phyloP scores from a whole-genome alignment of 345 rosid genomes.

The Geranium rotundifolium region DNA sequence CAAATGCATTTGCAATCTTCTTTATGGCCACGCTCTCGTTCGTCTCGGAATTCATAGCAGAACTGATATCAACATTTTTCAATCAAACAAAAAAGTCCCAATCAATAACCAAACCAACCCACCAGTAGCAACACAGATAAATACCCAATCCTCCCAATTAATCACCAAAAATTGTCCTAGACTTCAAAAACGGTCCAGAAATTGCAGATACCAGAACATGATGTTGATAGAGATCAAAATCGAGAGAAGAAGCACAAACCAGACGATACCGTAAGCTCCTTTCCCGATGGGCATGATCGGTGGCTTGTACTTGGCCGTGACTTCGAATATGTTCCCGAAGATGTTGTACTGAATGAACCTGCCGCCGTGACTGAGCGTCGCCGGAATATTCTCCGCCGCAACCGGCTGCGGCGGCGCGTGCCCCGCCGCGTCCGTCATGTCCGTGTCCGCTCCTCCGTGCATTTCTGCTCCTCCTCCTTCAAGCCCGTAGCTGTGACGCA shows the following conservation, averaged over 20 bases:
- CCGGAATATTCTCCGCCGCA: slow-evolving; percentile 74
- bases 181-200: too few relatives aligned
- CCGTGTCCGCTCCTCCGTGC: slow-evolving; percentile 60
- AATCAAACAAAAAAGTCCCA: background rate
- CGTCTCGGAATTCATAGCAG: slow-evolving; percentile 65
- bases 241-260: slow-evolving; percentile 31
- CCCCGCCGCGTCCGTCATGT: slow-evolving; percentile 55
- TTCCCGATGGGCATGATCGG: slow-evolving; percentile 99
- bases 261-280: slow-evolving; percentile 98
- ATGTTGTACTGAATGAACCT: slow-evolving; percentile 92
- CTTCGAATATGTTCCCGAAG: slow-evolving; percentile 92
- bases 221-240: background rate
- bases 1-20: slow-evolving; percentile 77
- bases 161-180: too few relatives aligned
- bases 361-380: slow-evolving; percentile 88
- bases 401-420: slow-evolving; percentile 16
- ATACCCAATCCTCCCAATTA: too few relatives aligned
- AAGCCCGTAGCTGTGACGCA: too few relatives aligned
- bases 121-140: too few relatives aligned
- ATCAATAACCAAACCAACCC: background rate
- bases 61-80: slow-evolving; percentile 22
- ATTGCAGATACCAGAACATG: background rate
- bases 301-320: slow-evolving; percentile 92
- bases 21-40: slow-evolving; percentile 72
- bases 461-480: slow-evolving; percentile 17